phyloP scores from a whole-genome alignment of 2,329 filamentous ascomycete genomes.

The Phialophora verrucosa region DNA sequence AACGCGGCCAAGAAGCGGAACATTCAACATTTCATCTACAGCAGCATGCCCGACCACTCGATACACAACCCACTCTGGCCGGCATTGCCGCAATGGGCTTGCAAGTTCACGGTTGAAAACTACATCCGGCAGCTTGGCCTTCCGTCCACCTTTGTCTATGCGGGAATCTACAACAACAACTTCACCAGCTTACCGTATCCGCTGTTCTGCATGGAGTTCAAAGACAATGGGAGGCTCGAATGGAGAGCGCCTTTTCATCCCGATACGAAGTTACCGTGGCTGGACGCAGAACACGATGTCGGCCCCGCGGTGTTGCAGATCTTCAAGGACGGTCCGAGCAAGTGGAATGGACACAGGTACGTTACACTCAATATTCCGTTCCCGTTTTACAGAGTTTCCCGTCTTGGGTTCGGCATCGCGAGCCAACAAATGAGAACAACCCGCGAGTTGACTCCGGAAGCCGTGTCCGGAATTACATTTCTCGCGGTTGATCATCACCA shows the following conservation, averaged over 20 bases:
- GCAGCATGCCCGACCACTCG: constrained; percentile 94
- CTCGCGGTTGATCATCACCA: constrained; percentile 3
- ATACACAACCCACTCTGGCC: constrained; percentile 78
- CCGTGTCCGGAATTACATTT: neutral
- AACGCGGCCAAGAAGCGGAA: constrained; percentile 81
- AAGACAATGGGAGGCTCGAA: constrained; percentile 80
- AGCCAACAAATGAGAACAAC: neutral
- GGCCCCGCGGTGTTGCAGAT: constrained; percentile 90
- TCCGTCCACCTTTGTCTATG: constrained; percentile 90
- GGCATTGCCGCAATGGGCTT: constrained; percentile 85
- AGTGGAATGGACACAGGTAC: constrained; percentile 78
- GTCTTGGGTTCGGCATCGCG: neutral
- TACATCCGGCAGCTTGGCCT: constrained; percentile 83
- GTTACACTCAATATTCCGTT: constrained; percentile 34
- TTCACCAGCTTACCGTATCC: constrained; percentile 93
- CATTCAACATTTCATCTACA: constrained; percentile 92
- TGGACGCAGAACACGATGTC: constrained; percentile 95
- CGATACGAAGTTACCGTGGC: constrained; percentile 86
- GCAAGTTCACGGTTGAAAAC: constrained; percentile 90
- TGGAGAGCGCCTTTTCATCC: constrained; percentile 96
- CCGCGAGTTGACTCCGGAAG: neutral
- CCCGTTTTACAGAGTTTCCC: neutral
- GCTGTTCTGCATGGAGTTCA: constrained; percentile 91
- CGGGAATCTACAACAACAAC: constrained; percentile 99
- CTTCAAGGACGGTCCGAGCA: constrained; percentile 87